Evolutionary conservation across 2,329 filamentous ascomycete species (phyloP).

Genomic region (Trichoderma simmonsii): DNA sequence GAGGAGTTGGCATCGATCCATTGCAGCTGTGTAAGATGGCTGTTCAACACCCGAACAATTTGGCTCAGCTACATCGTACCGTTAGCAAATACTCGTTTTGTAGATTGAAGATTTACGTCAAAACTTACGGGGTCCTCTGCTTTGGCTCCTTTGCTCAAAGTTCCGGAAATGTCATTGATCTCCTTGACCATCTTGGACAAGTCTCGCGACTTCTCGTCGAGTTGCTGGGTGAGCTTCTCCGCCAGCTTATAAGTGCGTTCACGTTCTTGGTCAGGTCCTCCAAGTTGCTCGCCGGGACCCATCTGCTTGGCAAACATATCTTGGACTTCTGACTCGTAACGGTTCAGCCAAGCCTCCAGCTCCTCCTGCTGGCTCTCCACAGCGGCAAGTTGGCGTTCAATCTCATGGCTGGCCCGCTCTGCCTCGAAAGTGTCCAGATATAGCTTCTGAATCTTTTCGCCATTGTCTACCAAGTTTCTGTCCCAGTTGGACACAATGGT

Average conservation of each 20-base stretch:
- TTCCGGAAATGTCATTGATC: slow-evolving; percentile 90
- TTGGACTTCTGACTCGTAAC: slow-evolving; percentile 89
- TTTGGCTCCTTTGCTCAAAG: slow-evolving; percentile 83
- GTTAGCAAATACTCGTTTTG: not conserved
- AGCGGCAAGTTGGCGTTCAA: slow-evolving; percentile 83
- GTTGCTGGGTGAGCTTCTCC: slow-evolving; percentile 83
- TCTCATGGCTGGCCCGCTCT: slow-evolving; percentile 86
- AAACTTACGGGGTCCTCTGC: slow-evolving; percentile 77
- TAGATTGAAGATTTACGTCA: slow-evolving; percentile 25
- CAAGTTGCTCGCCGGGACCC: slow-evolving; percentile 69
- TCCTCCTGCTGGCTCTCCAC: slow-evolving; percentile 95
- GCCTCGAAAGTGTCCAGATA: slow-evolving; percentile 92
- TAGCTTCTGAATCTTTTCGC: slow-evolving; percentile 89
- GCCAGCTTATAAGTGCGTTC: slow-evolving; percentile 95
- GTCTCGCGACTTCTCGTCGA: slow-evolving; percentile 92
- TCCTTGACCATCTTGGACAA: slow-evolving; percentile 96
- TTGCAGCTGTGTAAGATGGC: slow-evolving; percentile 86
- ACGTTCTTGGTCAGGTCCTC: slow-evolving; percentile 90
- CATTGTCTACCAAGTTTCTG: slow-evolving; percentile 85
- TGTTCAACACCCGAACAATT: slow-evolving; percentile 92
- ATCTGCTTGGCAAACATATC: slow-evolving; percentile 79
- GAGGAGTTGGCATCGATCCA: slow-evolving; percentile 86
- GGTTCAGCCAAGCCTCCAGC: slow-evolving; percentile 80
- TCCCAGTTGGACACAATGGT: slow-evolving; percentile 88
- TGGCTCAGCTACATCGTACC: slow-evolving; percentile 67